Percentiles rank a stretch among this genome's conserved stretches.
These are phyloP conservation scores for Platanthera guangdongensis DNA, from an alignment of 106 monocot genomes.

Conservation along the genomic window DNA sequence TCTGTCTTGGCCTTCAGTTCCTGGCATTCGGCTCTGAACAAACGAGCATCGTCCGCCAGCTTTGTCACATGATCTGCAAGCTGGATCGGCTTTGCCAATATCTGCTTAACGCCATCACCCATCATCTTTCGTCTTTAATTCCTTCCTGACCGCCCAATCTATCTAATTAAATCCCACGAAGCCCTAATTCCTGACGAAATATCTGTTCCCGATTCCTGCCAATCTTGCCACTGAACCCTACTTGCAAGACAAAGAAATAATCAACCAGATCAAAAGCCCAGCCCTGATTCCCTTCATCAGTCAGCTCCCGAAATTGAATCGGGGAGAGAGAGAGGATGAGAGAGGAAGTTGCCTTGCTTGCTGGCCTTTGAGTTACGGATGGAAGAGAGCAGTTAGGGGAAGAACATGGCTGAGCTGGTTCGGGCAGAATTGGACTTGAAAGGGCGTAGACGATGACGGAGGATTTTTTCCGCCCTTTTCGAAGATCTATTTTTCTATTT, in stretches of 20 bases:
- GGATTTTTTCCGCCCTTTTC: too few species aligned
- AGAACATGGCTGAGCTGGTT: neutral
- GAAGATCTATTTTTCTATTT: too few species aligned
- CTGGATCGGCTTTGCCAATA: constrained; percentile 51
- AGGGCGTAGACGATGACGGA: too few species aligned
- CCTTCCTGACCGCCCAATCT: neutral
- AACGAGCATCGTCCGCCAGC: constrained; percentile 31
- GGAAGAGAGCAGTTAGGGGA: neutral
- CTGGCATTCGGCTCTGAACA: constrained; percentile 32
- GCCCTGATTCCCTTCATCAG: neutral
- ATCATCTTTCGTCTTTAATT: constrained; percentile 17
- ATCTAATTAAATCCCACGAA: neutral
- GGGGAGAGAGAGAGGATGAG: neutral
- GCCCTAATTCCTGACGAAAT: neutral
- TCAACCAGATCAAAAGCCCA: neutral
- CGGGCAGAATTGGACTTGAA: neutral
- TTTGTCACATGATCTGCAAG: constrained; percentile 58
- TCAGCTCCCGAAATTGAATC: neutral
- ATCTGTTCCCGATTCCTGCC: neutral
- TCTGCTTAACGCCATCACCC: constrained; percentile 52
- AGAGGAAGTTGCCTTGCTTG: neutral
- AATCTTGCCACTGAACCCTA: neutral
- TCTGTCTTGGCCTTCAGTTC: constrained; percentile 49
- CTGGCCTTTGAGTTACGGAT: neutral
- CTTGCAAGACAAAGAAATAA: neutral